Percentiles rank a stretch among this genome's conserved stretches.
These are phyloP conservation scores for Aspergillus ruber DNA, from an alignment of 2,329 filamentous ascomycete genomes.

Conservation along the genomic window DNA sequence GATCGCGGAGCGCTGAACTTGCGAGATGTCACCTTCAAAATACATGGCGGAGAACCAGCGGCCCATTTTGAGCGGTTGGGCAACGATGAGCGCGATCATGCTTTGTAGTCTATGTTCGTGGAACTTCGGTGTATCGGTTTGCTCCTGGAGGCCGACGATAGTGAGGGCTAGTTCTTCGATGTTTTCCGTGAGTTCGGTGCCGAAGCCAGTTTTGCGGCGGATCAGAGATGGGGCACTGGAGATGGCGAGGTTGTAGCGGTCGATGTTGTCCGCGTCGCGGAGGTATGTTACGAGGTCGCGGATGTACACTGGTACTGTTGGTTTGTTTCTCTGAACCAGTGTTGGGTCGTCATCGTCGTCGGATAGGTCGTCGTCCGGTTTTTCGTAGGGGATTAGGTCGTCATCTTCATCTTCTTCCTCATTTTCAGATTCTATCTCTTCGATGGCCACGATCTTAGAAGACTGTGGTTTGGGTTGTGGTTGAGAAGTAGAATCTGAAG, in stretches of 20 bases:
- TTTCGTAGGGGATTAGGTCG: slow-evolving; percentile 53
- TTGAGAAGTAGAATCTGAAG: slow-evolving; percentile 4
- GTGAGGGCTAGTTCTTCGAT: slow-evolving; percentile 71
- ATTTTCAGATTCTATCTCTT: slow-evolving; percentile 56
- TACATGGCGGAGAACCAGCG: slow-evolving; percentile 79
- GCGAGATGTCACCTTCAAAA: slow-evolving; percentile 86
- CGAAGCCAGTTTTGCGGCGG: slow-evolving; percentile 79
- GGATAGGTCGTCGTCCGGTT: slow-evolving; percentile 78
- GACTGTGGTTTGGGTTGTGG: slow-evolving; percentile 13
- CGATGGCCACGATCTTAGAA: slow-evolving; percentile 45
- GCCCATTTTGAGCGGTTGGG: slow-evolving; percentile 69
- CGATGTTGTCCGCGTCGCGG: slow-evolving; percentile 73
- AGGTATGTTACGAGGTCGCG: slow-evolving; percentile 75
- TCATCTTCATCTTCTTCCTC: slow-evolving; percentile 62
- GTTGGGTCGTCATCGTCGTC: slow-evolving; percentile 94
- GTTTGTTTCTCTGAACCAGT: slow-evolving; percentile 73
- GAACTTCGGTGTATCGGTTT: slow-evolving; percentile 74
- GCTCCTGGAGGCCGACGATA: slow-evolving; percentile 75
- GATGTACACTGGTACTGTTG: slow-evolving; percentile 77
- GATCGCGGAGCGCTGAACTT: slow-evolving; percentile 74
- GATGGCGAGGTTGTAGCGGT: slow-evolving; percentile 74
- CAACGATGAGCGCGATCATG: slow-evolving; percentile 73
- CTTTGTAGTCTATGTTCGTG: slow-evolving; percentile 67
- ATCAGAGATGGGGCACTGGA: slow-evolving; percentile 72
- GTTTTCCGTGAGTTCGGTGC: slow-evolving; percentile 80